Conservation (phyloP, 1,284 basidiomycete genomes). For the Sanguinoderma infundibulare region DNA sequence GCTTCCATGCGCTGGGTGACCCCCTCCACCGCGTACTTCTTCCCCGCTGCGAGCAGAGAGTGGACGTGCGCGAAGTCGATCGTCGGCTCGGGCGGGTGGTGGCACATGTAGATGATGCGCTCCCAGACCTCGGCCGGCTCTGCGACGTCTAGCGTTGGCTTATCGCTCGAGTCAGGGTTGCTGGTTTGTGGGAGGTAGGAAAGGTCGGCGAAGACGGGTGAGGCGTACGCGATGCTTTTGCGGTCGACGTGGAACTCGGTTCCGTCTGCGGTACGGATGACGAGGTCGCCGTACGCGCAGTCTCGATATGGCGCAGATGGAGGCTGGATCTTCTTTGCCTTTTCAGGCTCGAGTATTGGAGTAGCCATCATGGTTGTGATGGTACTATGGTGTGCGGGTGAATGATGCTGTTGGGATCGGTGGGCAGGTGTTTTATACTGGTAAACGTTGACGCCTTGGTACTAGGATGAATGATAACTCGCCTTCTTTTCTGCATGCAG, state of each 20-base stretch:
- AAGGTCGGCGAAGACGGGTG: constrained; percentile 28
- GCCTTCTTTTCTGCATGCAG: too few relatives aligned
- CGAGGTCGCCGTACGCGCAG: constrained; percentile 22
- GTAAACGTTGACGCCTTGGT: too few relatives aligned
- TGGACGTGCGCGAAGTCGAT: constrained; percentile 22
- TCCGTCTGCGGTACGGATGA: constrained; percentile 32
- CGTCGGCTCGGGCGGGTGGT: constrained; percentile 7
- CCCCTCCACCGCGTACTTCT: constrained; percentile 40
- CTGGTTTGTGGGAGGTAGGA: constrained; percentile 4
- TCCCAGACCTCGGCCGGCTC: constrained; percentile 7
- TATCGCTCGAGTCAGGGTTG: background rate
- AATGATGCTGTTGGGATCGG: too few relatives aligned
- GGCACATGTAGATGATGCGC: constrained; percentile 4
- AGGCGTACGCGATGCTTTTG: constrained; percentile 15
- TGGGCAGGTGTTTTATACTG: too few relatives aligned
- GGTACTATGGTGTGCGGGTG: too few relatives aligned
- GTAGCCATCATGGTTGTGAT: too few relatives aligned
- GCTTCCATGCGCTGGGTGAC: constrained; percentile 6
- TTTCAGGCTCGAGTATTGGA: too few relatives aligned
- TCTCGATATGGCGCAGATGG: too few relatives aligned
- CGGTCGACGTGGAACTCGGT: constrained; percentile 17
- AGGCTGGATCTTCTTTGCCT: too few relatives aligned
- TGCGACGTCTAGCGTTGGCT: constrained; percentile 1
- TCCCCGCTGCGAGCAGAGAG: constrained; percentile 32
- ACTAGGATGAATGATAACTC: too few relatives aligned